phyloP scores from a whole-genome alignment of 331 rosid species.

The Acacia concinna region DNA sequence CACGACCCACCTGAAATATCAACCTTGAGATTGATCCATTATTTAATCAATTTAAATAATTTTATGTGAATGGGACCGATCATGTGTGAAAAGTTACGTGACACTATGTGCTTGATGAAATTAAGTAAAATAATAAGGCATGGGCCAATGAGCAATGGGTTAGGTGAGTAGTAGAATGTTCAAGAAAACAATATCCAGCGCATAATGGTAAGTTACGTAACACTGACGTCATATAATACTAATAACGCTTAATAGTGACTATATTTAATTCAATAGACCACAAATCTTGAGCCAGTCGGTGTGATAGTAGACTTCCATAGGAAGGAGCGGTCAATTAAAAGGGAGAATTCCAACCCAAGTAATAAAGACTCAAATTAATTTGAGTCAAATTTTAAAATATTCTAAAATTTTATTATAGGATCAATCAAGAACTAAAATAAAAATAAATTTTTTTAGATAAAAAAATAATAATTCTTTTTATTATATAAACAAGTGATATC shows the following conservation, averaged over 20 bases:
- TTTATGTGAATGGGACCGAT: background rate
- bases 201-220: background rate
- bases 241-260: background rate
- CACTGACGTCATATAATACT: background rate
- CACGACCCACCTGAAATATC: no score
- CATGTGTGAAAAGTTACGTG: background rate
- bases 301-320: background rate
- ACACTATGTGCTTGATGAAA: background rate
- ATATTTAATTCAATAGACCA: background rate
- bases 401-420: no score
- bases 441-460: no score
- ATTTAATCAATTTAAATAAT: background rate
- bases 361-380: no score
- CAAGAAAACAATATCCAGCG: background rate
- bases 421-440: no score
- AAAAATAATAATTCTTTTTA: no score
- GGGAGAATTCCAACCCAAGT: no score
- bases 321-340: background rate
- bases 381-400: no score
- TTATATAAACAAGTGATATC: no score
- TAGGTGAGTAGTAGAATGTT: background rate
- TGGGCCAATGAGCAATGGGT: background rate
- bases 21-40: no score
- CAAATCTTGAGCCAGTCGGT: background rate
- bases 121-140: background rate